phyloP scores from a whole-genome alignment of 177 flowering plant genomes.

The Tripterygium wilfordii region DNA sequence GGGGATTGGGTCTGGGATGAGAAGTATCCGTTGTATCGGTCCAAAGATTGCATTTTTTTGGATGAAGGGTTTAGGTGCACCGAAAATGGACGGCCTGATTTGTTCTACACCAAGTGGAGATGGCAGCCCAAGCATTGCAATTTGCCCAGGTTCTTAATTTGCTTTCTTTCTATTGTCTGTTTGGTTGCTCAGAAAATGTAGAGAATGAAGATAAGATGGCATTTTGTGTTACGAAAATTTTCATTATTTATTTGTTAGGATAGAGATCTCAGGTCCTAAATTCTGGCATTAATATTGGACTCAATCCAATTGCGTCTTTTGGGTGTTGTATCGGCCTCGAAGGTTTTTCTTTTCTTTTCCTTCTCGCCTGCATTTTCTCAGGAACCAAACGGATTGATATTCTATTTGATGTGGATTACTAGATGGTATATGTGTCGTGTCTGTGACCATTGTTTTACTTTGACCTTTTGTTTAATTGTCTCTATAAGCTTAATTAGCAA shows the following conservation, averaged over 20 bases:
- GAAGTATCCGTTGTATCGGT: conserved; percentile 57
- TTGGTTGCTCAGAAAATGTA: conserved; percentile 1
- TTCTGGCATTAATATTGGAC: too few species aligned
- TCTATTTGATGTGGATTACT: too few species aligned
- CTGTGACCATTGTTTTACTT: neutral
- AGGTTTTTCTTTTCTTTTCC: too few species aligned
- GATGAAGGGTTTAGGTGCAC: conserved; percentile 81
- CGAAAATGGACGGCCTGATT: conserved; percentile 79
- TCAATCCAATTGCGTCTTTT: too few species aligned
- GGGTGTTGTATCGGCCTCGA: too few species aligned
- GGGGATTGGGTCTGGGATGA: conserved; percentile 93
- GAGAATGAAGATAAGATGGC: neutral
- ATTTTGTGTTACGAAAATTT: neutral
- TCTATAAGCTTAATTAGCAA: neutral
- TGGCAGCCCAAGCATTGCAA: conserved; percentile 93
- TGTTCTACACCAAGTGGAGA: conserved; percentile 80
- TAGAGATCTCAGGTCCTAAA: too few species aligned
- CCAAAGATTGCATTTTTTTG: conserved; percentile 53
- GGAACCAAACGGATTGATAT: too few species aligned
- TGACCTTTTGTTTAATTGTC: too few species aligned
- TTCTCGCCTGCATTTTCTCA: too few species aligned
- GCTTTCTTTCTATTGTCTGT: neutral
- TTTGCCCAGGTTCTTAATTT: conserved; percentile 67
- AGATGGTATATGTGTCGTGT: too few species aligned
- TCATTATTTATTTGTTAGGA: neutral